A percentile compares a stretch with the other conserved stretches of the same genome.
Conservation (phyloP, 305 asterid genomes). For the Rubia peregrina region DNA sequence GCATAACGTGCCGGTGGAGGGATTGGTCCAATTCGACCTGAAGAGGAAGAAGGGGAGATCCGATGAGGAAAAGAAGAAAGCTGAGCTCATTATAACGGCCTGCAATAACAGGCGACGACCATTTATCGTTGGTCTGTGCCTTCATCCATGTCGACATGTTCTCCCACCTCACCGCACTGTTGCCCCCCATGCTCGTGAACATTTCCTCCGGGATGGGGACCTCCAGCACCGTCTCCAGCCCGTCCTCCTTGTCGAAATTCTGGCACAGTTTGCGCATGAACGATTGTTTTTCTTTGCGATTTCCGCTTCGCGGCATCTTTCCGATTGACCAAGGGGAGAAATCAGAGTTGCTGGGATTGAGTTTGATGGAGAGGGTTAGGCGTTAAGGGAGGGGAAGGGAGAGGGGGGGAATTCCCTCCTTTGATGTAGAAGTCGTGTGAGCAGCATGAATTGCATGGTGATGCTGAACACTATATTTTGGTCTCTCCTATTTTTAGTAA, state of each 20-base stretch:
- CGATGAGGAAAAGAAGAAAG: slow-evolving; percentile 45
- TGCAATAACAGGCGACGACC: slow-evolving; percentile 53
- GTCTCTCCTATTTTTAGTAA: background rate
- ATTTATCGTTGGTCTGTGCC: slow-evolving; percentile 33
- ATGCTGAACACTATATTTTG: background rate
- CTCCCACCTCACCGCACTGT: slow-evolving; percentile 68
- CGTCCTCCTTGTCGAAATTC: slow-evolving; percentile 71
- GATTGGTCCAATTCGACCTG: slow-evolving; percentile 56
- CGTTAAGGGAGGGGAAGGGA: slow-evolving; percentile 14
- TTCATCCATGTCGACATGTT: slow-evolving; percentile 52
- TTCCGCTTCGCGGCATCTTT: background rate
- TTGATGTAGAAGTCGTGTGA: slow-evolving; percentile 47
- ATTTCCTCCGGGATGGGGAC: slow-evolving; percentile 90
- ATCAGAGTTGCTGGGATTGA: background rate
- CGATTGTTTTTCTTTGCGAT: background rate
- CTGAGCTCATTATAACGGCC: slow-evolving; percentile 38
- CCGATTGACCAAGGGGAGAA: background rate
- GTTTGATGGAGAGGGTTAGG: slow-evolving; percentile 9
- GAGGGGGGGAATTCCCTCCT: slow-evolving; percentile 25
- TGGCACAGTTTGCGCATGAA: slow-evolving; percentile 72
- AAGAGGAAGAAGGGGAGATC: slow-evolving; percentile 78
- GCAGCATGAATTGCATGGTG: slow-evolving; percentile 13
- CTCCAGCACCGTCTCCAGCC: slow-evolving; percentile 81
- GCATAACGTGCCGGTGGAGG: slow-evolving; percentile 49
- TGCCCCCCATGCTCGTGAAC: slow-evolving; percentile 72